A percentile compares a stretch with the other conserved stretches of the same genome.
phyloP scores from a whole-genome alignment of 2,329 filamentous ascomycete genomes.

The Lojkania enalia region DNA sequence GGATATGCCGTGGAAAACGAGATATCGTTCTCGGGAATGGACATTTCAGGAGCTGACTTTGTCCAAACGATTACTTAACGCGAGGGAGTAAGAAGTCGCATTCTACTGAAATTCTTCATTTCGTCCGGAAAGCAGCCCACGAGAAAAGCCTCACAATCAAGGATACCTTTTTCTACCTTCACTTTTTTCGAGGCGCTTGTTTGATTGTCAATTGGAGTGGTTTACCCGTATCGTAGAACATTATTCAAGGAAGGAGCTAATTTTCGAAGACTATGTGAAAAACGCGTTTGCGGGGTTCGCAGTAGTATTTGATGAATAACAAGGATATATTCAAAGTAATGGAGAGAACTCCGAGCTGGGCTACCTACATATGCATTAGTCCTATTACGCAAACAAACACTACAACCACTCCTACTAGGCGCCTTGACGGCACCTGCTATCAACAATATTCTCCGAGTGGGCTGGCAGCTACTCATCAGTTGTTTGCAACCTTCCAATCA shows the following conservation, averaged over 20 bases:
- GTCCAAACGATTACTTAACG: slow-evolving; percentile 1
- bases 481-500: no score
- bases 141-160: neutral
- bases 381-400: no score
- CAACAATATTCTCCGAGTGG: no score
- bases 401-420: no score
- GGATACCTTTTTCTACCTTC: neutral
- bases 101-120: slow-evolving; percentile 1
- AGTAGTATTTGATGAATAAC: no score
- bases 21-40: slow-evolving; percentile 1
- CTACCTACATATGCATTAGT: no score
- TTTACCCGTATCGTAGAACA: neutral
- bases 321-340: no score
- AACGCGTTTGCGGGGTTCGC: neutral
- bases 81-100: neutral
- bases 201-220: neutral
- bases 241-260: neutral
- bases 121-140: neutral
- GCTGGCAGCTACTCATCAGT: no score
- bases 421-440: no score
- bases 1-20: neutral
- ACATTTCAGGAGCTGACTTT: slow-evolving; percentile 2
- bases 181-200: no score
- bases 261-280: neutral
- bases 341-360: no score